Base-by-base conservation (phyloP, 352 stramenopile genomes). In the Plasmopara viticola region DNA sequence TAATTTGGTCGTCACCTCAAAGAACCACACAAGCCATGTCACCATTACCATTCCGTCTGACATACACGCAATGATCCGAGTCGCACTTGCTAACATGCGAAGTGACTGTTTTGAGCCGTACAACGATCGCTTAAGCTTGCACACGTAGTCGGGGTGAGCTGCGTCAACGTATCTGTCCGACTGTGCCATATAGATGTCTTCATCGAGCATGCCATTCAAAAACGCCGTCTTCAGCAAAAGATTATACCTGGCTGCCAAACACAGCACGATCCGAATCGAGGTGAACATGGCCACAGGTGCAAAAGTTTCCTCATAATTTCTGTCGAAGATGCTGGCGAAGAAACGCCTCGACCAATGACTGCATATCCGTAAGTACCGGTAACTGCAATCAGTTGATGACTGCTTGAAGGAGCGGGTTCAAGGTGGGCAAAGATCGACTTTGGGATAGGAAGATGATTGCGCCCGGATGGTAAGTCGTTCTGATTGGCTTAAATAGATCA, bases 261-360 rank as follows among this genome's bases (percentile, higher is more conserved):
- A 18, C 12, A 41, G 13, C 5, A 41, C 12, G n/a, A 14, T 17
- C 13, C 37, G 37, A 41, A 41, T 41, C 37, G 13, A 41, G 5
- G 12, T 41, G n/a, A 41, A 41, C 13, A 18, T 41, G 8, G 37
- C 37, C 37, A 41, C 12, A 12, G 4, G 31, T 13, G 37, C 13
- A 41, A 41, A 41, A 8, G 13, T 41, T 41, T 41, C 37, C 14
- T 37, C 31, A n/a, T 41, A 41, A 17, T 41, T n/a, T n/a, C n/a
- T 41, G 37, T 15, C 4, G 6, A 17, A 25, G 20, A 25, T 25
- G 3, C 20, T 1, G 20, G n/a, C n/a, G n/a, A n/a, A n/a, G 14
- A 17, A 41, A 12, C 37, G 37, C 18, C 37, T 41, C 4, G 6
- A 4, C 12, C 37, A 41, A 4, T 4, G 5, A 4, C 33, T 3